Percentiles rank a stretch among this genome's conserved stretches.
phyloP scores from a whole-genome alignment of 1,284 basidiomycete species.

The Megacollybia platyphylla region DNA sequence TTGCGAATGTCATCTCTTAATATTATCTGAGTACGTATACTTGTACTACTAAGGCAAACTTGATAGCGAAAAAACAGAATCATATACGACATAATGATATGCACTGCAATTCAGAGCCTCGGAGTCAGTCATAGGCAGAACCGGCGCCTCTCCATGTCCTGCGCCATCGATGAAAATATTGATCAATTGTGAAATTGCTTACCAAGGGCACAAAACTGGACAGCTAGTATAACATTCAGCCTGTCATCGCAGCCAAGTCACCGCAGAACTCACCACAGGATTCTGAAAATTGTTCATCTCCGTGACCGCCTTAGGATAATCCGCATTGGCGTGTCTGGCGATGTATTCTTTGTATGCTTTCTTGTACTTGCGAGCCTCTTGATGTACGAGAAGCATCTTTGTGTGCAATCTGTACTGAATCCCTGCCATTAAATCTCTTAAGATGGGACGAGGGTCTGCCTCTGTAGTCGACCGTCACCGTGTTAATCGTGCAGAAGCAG shows the following conservation, averaged over 20 bases:
- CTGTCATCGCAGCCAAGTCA: too few species aligned
- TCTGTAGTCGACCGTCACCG: neutral
- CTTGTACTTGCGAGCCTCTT: slow-evolving; percentile 6
- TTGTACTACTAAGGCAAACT: too few species aligned
- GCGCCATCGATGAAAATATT: too few species aligned
- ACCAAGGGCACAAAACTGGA: slow-evolving; percentile 6
- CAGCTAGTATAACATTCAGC: slow-evolving; percentile 1
- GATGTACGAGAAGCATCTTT: slow-evolving; percentile 4
- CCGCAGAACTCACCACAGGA: slow-evolving; percentile 5
- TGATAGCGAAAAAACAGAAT: too few species aligned
- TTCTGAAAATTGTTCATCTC: slow-evolving; percentile 9
- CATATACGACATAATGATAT: too few species aligned
- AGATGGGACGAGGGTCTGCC: slow-evolving; percentile 11
- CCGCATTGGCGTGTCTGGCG: slow-evolving; percentile 1
- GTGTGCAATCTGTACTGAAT: slow-evolving; percentile 12
- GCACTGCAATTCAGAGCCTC: too few species aligned
- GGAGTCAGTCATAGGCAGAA: too few species aligned
- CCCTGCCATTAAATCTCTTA: slow-evolving; percentile 11
- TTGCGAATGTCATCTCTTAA: too few species aligned
- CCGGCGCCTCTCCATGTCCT: too few species aligned
- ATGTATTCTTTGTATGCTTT: slow-evolving; percentile 3
- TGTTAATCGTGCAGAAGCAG: neutral
- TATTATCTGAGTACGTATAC: too few species aligned
- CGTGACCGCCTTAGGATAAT: neutral
- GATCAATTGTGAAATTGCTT: neutral